These are phyloP conservation scores for Xylaria intraflava DNA, from an alignment of 495 filamentous ascomycete species.

Conservation along the genomic window DNA sequence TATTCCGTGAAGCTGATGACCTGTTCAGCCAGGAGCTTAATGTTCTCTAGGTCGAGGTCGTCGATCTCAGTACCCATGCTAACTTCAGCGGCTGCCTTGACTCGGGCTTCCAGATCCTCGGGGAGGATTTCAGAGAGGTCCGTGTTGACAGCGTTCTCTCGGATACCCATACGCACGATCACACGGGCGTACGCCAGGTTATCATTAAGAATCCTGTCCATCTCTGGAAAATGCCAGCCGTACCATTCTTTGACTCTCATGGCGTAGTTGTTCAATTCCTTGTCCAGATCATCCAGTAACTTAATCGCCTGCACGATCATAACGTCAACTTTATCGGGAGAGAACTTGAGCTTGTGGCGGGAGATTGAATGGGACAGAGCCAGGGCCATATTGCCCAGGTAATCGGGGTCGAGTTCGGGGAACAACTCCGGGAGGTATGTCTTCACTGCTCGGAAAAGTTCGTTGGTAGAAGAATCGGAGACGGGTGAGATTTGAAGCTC, in stretches of 20 bases:
- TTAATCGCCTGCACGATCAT: slow-evolving; percentile 98
- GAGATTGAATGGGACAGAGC: slow-evolving; percentile 96
- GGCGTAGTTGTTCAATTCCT: slow-evolving; percentile 96
- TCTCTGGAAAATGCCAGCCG: slow-evolving; percentile 98
- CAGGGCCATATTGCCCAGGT: slow-evolving; percentile 85
- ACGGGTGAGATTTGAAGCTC: slow-evolving; percentile 76
- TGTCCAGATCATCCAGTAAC: slow-evolving; percentile 92
- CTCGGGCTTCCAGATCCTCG: slow-evolving; percentile 86
- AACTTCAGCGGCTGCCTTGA: slow-evolving; percentile 91
- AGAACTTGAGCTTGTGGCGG: slow-evolving; percentile 98
- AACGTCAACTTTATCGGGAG: slow-evolving; percentile 95
- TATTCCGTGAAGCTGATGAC: slow-evolving; percentile 88
- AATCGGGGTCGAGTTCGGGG: slow-evolving; percentile 75
- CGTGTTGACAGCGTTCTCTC: slow-evolving; percentile 61
- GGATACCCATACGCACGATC: slow-evolving; percentile 82
- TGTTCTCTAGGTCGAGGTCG: slow-evolving; percentile 81
- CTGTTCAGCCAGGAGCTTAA: slow-evolving; percentile 82
- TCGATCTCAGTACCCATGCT: slow-evolving; percentile 98
- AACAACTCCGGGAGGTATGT: slow-evolving; percentile 85
- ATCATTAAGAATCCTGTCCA: slow-evolving; percentile 95
- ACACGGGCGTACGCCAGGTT: slow-evolving; percentile 90
- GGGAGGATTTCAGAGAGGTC: slow-evolving; percentile 91
- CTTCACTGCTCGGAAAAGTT: slow-evolving; percentile 90
- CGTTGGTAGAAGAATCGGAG: slow-evolving; percentile 77
- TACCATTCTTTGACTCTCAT: slow-evolving; percentile 99